Conservation (phyloP, 2,329 filamentous ascomycete species). For the Colletotrichum incanum region DNA sequence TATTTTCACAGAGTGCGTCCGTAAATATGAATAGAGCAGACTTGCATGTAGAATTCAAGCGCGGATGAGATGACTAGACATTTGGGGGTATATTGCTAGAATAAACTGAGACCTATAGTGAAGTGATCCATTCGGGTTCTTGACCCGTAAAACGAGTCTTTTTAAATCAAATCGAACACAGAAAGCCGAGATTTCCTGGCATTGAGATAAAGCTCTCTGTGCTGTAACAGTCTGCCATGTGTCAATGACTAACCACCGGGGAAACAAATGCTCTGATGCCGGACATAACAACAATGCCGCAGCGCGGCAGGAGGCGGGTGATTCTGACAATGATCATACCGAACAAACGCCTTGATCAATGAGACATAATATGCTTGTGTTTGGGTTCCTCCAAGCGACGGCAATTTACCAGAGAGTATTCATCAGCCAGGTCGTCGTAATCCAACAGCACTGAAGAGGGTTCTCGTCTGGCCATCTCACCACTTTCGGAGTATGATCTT, state of each 20-base stretch:
- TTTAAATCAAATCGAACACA: not conserved
- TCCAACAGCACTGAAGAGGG: not conserved
- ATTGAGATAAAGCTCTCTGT: not conserved
- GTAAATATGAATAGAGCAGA: not conserved
- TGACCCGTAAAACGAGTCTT: not conserved
- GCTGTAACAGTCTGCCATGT: too few species aligned
- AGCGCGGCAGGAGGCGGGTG: too few species aligned
- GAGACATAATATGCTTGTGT: not conserved
- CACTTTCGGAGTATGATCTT: too few species aligned
- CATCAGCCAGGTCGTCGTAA: not conserved
- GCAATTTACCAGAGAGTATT: not conserved
- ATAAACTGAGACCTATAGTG: too few species aligned
- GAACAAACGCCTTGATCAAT: not conserved
- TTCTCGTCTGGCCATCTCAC: too few species aligned
- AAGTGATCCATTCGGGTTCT: not conserved
- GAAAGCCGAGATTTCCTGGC: not conserved
- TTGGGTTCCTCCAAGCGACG: not conserved
- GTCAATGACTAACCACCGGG: not conserved
- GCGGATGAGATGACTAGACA: not conserved
- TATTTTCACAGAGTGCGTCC: not conserved
- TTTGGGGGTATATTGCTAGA: not conserved
- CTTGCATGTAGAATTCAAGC: rapidly evolving
- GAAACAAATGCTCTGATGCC: not conserved
- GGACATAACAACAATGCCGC: not conserved
- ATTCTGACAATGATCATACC: not conserved